Evolutionary conservation across 352 stramenopile species (phyloP).

Genomic region (Globisporangium paddicum): DNA sequence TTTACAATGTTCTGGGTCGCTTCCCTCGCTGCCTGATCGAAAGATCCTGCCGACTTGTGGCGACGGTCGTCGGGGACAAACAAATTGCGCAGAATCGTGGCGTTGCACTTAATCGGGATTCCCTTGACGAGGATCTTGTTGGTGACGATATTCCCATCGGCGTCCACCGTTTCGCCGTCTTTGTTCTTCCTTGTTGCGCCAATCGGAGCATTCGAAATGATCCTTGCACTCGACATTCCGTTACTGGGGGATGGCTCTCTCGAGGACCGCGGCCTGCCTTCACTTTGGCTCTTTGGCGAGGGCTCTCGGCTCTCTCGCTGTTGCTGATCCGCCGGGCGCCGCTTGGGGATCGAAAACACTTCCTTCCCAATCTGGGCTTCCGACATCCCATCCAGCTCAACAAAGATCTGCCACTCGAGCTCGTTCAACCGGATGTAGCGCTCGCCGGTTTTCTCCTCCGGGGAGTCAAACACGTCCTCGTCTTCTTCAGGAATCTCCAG

Average conservation of each 20-base stretch:
- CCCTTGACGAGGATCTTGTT: slow-evolving; percentile 70
- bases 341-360: slow-evolving; percentile 83
- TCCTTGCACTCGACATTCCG: background rate
- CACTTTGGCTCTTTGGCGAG: slow-evolving; percentile 24
- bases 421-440: slow-evolving; percentile 24
- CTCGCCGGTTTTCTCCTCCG: slow-evolving; percentile 14
- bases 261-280: background rate
- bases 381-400: slow-evolving; percentile 39
- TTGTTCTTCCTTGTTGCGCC: slow-evolving; percentile 2
- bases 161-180: slow-evolving; percentile 39
- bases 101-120: slow-evolving; percentile 47
- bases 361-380: slow-evolving; percentile 47
- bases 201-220: slow-evolving; percentile 2
- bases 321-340: slow-evolving; percentile 19
- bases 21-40: background rate
- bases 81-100: slow-evolving; percentile 30
- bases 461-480: slow-evolving; percentile 21
- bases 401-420: slow-evolving; percentile 71
- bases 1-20: slow-evolving; percentile 24
- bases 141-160: slow-evolving; percentile 40
- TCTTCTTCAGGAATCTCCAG: slow-evolving; percentile 23
- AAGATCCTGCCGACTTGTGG: background rate
- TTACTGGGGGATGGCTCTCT: slow-evolving; percentile 7
- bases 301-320: slow-evolving; percentile 26
- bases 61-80: slow-evolving; percentile 29